These are phyloP conservation scores for Mychonastes homosphaera DNA, from an alignment of 139 green algal genomes.

Conservation along the genomic window DNA sequence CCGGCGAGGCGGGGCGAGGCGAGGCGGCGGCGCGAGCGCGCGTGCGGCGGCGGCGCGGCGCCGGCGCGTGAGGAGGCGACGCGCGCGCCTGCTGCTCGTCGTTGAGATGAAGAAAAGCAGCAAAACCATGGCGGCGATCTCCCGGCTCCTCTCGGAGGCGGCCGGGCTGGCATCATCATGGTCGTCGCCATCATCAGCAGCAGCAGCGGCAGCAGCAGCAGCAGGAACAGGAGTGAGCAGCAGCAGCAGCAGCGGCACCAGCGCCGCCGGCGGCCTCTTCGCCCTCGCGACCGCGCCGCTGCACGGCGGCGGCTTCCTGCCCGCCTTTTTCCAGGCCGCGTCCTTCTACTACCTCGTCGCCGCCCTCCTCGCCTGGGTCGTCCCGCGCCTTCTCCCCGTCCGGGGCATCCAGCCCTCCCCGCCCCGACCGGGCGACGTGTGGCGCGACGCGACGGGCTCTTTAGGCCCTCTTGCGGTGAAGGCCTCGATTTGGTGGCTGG, in stretches of 20 bases:
- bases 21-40: too few species aligned
- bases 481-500: slow-evolving; percentile 50
- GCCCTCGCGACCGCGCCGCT: slow-evolving; percentile 11
- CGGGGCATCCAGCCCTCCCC: slow-evolving; percentile 39
- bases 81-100: too few species aligned
- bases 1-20: too few species aligned
- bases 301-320: slow-evolving; percentile 47
- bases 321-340: slow-evolving; percentile 36
- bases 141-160: too few species aligned
- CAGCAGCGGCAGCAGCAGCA: background rate
- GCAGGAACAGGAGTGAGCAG: background rate
- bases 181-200: too few species aligned
- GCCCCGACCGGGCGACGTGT: slow-evolving; percentile 35
- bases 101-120: too few species aligned
- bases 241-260: background rate
- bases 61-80: too few species aligned
- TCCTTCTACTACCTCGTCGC: slow-evolving; percentile 57
- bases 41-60: too few species aligned
- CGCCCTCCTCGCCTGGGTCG: slow-evolving; percentile 50
- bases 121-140: too few species aligned
- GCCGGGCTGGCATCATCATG: too few species aligned
- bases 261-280: background rate
- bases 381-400: slow-evolving; percentile 41
- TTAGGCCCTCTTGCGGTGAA: slow-evolving; percentile 69
- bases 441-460: slow-evolving; percentile 29